Evolutionary conservation across 208 protist genomes (phyloP), one percentile per base, ranked within the genome.

Genomic region (Kentomonas sorsogonicus): DNA sequence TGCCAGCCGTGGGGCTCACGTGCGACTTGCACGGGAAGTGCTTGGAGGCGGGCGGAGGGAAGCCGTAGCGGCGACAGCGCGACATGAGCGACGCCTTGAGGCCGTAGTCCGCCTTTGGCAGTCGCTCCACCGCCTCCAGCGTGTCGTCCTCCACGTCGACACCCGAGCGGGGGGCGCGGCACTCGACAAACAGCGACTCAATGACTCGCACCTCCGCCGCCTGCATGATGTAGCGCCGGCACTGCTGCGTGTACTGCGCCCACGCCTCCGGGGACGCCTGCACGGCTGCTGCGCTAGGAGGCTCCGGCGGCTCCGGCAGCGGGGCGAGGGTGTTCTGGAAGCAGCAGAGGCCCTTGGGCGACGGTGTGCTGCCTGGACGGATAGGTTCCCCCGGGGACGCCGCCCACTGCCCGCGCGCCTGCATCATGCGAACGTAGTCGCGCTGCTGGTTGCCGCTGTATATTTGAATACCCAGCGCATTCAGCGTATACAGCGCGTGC

Each of bases 311-410:
- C 23, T 67, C 55, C 43, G 48, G 29, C 23, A 22, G 41, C 15
- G 56, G 59, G 4, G 56, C 52, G 6, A 48, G 39, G 46, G 48
- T 50, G n/a, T 30, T 51, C 11, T 48, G 25, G 36, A 74, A 46
- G 40, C 59, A 72, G 47, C 68, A 86, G 25, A 88, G 57, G 5
- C 88, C 88, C 36, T 61, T 63, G 9, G 88, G 84, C 15, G 72
- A 80, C 30, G 78, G 74, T 10, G 74, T 85, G 50, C 72, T 20
- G 2, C 48, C 9, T 1, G 56, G 52, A 25, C 41, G 59, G 40
- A 66, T 18, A 5, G 63, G 48, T 40, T 77, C 64, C 23, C 65
- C 67, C 2, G 58, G 69, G 7, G 40, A 51, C 2, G 79, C 78
- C 10, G 54, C 60, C 7, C 36, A 15, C 3, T 44, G 47, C 10